A percentile compares a stretch with the other conserved stretches of the same genome.
These are phyloP conservation scores for Malus hybrid DNA, from an alignment of 331 rosid genomes.

Conservation along the genomic window DNA sequence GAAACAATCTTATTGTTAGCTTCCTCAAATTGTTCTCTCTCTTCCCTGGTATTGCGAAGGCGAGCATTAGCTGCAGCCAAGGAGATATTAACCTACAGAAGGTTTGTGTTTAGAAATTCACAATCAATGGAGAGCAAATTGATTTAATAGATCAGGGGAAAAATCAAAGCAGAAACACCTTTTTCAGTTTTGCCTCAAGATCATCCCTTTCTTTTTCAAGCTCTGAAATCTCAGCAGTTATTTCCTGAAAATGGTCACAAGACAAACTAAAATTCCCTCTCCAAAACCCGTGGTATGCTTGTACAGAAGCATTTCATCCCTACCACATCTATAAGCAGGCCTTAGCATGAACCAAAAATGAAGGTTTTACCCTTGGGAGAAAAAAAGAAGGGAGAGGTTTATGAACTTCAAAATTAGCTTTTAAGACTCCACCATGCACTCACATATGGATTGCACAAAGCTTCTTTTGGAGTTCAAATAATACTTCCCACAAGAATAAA, in stretches of 20 bases:
- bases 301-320: background rate
- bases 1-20: slow-evolving; percentile 85
- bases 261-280: slow-evolving; percentile 8
- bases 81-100: slow-evolving; percentile 67
- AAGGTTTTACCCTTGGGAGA: background rate
- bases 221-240: slow-evolving; percentile 65
- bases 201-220: slow-evolving; percentile 77
- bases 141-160: background rate
- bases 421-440: background rate
- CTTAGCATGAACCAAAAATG: background rate
- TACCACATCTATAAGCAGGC: background rate
- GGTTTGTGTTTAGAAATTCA: slow-evolving; percentile 11
- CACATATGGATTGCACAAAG: background rate
- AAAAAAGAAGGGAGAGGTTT: background rate
- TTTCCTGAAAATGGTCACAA: slow-evolving; percentile 47
- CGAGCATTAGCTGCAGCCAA: slow-evolving; percentile 88
- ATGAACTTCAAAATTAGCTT: background rate
- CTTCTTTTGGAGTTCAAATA: background rate
- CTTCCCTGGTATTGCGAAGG: slow-evolving; percentile 75
- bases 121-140: slow-evolving; percentile 2
- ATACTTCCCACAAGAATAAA: background rate
- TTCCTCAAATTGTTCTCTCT: slow-evolving; percentile 97
- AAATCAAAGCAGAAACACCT: slow-evolving; percentile 34
- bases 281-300: slow-evolving; percentile 3
- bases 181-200: slow-evolving; percentile 81